phyloP scores from a whole-genome alignment of 306 rosid genomes.

The Cucurbita pepo region DNA sequence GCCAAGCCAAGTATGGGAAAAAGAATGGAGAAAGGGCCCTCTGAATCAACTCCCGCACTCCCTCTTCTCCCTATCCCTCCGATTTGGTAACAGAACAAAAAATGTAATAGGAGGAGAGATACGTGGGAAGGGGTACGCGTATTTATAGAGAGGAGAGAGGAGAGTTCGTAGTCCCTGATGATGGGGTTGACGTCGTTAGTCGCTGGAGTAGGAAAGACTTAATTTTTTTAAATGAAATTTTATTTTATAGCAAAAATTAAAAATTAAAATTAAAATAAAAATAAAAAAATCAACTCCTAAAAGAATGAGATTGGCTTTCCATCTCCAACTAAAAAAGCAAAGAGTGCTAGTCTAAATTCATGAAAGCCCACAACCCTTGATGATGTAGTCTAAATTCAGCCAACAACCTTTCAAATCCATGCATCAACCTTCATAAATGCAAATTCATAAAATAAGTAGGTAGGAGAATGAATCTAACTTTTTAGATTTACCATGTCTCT shows the following conservation, averaged over 20 bases:
- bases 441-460: not conserved
- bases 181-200: conserved; percentile 25
- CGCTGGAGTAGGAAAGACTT: conserved; percentile 7
- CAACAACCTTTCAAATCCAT: not conserved
- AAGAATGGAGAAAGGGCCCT: not conserved
- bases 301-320: too few relatives aligned
- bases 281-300: not conserved
- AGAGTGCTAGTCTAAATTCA: not conserved
- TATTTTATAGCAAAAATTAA: too few relatives aligned
- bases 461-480: not conserved
- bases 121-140: conserved; percentile 20
- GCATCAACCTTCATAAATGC: not conserved
- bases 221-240: too few relatives aligned
- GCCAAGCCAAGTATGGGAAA: not conserved
- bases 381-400: not conserved
- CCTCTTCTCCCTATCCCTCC: conserved; percentile 4
- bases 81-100: not conserved
- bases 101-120: not conserved
- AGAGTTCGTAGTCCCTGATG: not conserved
- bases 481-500: too few relatives aligned
- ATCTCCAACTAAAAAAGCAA: too few relatives aligned
- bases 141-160: conserved; percentile 10
- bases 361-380: not conserved
- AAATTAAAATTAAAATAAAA: too few relatives aligned
- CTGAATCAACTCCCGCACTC: conserved; percentile 14